Conservation (phyloP, 495 filamentous ascomycete genomes). For the Aspergillus hancockii region DNA sequence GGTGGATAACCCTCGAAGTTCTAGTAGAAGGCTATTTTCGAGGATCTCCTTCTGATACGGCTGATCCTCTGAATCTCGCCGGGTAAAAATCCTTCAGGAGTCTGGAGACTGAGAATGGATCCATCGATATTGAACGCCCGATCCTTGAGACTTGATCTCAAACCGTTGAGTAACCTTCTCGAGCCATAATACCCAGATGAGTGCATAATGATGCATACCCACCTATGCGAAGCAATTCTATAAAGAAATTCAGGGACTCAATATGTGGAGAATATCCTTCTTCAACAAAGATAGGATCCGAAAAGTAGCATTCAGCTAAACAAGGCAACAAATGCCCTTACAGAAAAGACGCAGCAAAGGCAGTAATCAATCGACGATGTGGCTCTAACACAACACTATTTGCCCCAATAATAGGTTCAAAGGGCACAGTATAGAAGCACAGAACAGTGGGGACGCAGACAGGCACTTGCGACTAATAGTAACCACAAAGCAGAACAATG, state of each 20-base stretch:
- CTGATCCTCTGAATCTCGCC: background rate
- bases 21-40: background rate
- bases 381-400: background rate
- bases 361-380: background rate
- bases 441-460: background rate
- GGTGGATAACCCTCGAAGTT: background rate
- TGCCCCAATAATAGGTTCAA: background rate
- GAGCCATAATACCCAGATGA: background rate
- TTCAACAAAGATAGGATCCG: background rate
- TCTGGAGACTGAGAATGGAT: background rate
- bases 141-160: background rate
- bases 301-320: background rate
- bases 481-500: constrained; percentile 1
- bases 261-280: background rate
- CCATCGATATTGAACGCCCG: background rate
- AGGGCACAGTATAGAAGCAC: background rate
- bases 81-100: background rate
- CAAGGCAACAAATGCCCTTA: background rate
- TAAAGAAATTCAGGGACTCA: background rate
- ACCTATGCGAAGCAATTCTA: background rate
- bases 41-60: background rate
- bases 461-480: background rate
- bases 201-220: no score
- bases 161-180: background rate
- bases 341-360: background rate